Percentiles rank a stretch among this genome's conserved stretches.
Conservation (phyloP, 1,284 basidiomycete species). For the Leccinum insigne region DNA sequence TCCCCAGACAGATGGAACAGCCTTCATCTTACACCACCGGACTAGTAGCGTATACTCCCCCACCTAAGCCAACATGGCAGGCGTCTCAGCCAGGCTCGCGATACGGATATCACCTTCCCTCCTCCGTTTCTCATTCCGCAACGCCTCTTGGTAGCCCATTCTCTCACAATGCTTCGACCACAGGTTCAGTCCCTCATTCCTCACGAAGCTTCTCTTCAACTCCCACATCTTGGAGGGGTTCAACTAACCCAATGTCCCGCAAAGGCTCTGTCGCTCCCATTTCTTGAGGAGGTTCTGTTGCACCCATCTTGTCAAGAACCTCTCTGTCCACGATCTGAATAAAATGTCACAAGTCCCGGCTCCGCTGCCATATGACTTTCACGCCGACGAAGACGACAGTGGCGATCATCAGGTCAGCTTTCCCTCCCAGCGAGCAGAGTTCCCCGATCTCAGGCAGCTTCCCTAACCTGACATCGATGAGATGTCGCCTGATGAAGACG, state of each 20-base stretch:
- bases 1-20: too few species aligned
- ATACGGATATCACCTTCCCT: not conserved
- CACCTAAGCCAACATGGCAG: not conserved
- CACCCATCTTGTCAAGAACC: not conserved
- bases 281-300: not conserved
- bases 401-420: not conserved
- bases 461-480: not conserved
- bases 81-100: not conserved
- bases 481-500: not conserved
- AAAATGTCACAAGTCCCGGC: not conserved
- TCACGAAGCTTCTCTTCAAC: not conserved
- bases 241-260: too few species aligned
- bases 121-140: not conserved
- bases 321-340: not conserved
- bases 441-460: not conserved
- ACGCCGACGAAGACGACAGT: not conserved
- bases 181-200: not conserved
- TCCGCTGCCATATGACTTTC: not conserved
- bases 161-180: not conserved
- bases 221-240: too few species aligned
- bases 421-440: not conserved
- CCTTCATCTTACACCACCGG: too few species aligned
- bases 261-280: not conserved
- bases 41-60: not conserved
- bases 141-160: not conserved